Evolutionary conservation across 108 stramenopile species (phyloP).

Genomic region (Pseudonitzschia delicatissima): DNA sequence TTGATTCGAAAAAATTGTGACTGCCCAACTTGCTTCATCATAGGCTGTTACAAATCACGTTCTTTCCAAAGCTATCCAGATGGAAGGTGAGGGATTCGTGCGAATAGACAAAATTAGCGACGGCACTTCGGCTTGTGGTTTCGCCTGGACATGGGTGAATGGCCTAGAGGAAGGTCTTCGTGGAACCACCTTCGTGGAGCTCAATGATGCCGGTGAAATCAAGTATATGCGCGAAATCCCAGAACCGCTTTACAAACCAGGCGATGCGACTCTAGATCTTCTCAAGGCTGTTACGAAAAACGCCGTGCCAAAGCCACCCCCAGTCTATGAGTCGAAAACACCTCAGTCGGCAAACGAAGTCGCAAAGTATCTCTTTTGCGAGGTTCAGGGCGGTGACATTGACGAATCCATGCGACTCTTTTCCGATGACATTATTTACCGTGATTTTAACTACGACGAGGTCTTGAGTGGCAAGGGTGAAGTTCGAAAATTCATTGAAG

Average conservation of each 20-base stretch:
- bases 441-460: slow-evolving; percentile 76
- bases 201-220: slow-evolving; percentile 67
- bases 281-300: slow-evolving; percentile 63
- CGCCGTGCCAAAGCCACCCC: slow-evolving; percentile 45
- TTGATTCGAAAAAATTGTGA: too few species aligned
- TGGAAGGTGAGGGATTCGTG: slow-evolving; percentile 45
- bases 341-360: slow-evolving; percentile 63
- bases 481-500: slow-evolving; percentile 65
- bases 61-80: slow-evolving; percentile 30
- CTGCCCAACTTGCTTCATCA: background rate
- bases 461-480: slow-evolving; percentile 43
- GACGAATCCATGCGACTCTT: slow-evolving; percentile 70
- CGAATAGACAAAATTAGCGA: slow-evolving; percentile 72
- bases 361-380: slow-evolving; percentile 69
- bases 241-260: slow-evolving; percentile 75
- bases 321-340: slow-evolving; percentile 36
- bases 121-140: slow-evolving; percentile 67
- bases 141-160: slow-evolving; percentile 73
- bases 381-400: slow-evolving; percentile 56
- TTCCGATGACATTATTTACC: slow-evolving; percentile 55
- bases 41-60: slow-evolving; percentile 37
- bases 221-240: slow-evolving; percentile 71
- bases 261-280: slow-evolving; percentile 62
- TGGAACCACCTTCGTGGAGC: slow-evolving; percentile 73
- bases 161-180: slow-evolving; percentile 60